Evolutionary conservation across 2,329 filamentous ascomycete species (phyloP).

Genomic region (Colletotrichum cordylinicola): DNA sequence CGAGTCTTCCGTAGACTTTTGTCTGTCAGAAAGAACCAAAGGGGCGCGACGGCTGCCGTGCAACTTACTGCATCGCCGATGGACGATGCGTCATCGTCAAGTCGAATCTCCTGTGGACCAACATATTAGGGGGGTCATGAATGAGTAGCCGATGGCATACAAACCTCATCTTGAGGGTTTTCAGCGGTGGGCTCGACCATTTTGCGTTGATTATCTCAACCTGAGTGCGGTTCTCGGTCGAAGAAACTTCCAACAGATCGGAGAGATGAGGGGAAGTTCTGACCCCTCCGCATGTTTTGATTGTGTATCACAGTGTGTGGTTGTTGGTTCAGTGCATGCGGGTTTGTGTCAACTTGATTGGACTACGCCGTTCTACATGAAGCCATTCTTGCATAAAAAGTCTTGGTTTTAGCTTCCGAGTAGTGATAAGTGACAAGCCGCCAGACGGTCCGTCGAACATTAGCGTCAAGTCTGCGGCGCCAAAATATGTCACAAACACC

Average conservation of each 20-base stretch:
- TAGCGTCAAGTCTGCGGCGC: too few relatives aligned
- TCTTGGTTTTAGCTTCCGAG: not conserved
- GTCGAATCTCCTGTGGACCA: not conserved
- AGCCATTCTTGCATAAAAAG: not conserved
- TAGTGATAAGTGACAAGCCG: too few relatives aligned
- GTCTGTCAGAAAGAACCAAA: not conserved
- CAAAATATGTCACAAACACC: too few relatives aligned
- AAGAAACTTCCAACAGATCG: not conserved
- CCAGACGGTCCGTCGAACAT: too few relatives aligned
- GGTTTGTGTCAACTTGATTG: not conserved
- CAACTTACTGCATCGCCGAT: not conserved
- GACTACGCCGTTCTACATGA: not conserved
- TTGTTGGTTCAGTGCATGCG: not conserved
- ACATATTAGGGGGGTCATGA: not conserved
- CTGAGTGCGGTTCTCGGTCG: not conserved
- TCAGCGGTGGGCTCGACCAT: not conserved
- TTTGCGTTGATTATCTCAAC: accelerated
- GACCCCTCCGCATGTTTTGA: not conserved
- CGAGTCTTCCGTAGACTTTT: not conserved
- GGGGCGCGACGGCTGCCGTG: too few relatives aligned
- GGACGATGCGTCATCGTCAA: not conserved
- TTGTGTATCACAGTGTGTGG: not conserved
- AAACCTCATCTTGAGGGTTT: not conserved
- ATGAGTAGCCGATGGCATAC: not conserved
- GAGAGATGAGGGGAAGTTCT: not conserved